Conservation (phyloP, 495 filamentous ascomycete genomes). For the Penicillium pancosmium region DNA sequence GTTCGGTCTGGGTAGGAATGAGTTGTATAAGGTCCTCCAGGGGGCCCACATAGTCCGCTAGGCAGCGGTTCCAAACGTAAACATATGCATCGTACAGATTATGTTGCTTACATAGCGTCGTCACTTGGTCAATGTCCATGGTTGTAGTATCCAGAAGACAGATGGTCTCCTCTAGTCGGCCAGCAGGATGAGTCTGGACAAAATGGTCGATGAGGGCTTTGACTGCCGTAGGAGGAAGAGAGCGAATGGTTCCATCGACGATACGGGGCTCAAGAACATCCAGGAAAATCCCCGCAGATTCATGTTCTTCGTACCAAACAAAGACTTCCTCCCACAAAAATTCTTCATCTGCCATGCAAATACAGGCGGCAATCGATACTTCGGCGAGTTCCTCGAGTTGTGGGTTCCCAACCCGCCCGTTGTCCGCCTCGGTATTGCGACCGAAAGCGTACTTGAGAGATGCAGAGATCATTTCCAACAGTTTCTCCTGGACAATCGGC, state of each 20-base stretch:
- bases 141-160: conserved; percentile 89
- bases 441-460: conserved; percentile 90
- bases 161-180: conserved; percentile 88
- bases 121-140: conserved; percentile 93
- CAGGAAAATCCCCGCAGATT: conserved; percentile 73
- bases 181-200: conserved; percentile 68
- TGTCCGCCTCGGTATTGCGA: conserved; percentile 52
- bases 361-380: conserved; percentile 80
- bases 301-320: conserved; percentile 81
- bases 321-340: conserved; percentile 92
- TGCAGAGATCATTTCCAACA: conserved; percentile 92
- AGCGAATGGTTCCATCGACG: conserved; percentile 71
- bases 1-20: conserved; percentile 44
- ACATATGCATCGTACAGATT: conserved; percentile 93
- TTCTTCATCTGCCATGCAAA: conserved; percentile 71
- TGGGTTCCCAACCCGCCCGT: conserved; percentile 50
- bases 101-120: conserved; percentile 85
- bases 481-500: conserved; percentile 80
- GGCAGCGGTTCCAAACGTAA: conserved; percentile 93
- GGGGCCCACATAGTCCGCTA: conserved; percentile 88
- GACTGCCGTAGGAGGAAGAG: conserved; percentile 78
- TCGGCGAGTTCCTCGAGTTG: conserved; percentile 78
- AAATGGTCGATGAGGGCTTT: conserved; percentile 85
- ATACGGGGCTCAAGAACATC: conserved; percentile 86
- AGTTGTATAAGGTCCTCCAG: conserved; percentile 81